Evolutionary conservation across 2,329 filamentous ascomycete genomes (phyloP), one percentile per base, ranked within the genome.

Genomic region (Polytolypa hystricis): DNA sequence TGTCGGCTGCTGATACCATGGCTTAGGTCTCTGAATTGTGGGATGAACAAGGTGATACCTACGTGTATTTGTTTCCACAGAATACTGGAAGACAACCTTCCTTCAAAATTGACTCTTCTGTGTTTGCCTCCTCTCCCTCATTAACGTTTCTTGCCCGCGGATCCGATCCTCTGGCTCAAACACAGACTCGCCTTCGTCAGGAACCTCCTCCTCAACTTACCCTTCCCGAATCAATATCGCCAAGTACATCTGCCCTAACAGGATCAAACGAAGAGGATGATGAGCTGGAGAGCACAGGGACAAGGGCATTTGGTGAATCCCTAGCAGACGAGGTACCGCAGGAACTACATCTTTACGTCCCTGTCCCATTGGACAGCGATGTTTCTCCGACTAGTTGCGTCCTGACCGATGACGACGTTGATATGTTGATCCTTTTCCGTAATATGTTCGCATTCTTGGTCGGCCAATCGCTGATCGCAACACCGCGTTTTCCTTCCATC

Each of bases 391-490:
- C 56, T 30, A 40, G 50, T 38, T 48, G 50, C 44, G 42, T 52
- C 31, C 42, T 62, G 44, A 46, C 59, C 38, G 50, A 52, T 21
- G 62, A 71, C 25, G 74, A 79, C 47, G 56, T 70, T 5, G 71
- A 79, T 42, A 69, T 66, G 0, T 55, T 79, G 21, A 54, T 79
- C 5, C 60, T 73, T 9, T 73, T 75, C 48, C 71, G 75, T 35
- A 79, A 79, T 49, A 63, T 78, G 37, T 77, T 79, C 52, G 71
- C 74, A 4, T 79, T 79, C 47, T 58, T 79, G 2, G 60, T 71
- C n/a, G 74, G 74, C 3, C 71, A 76, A 47, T 72, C 73, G 2
- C 57, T 79, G 11, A 65, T 79, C 8, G 73, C 74, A 3, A 78
- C 73, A 0, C 65, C 71, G 15, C 60, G 64, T 33, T 67, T 69